Evolutionary conservation across 805 yeast genomes (phyloP), one percentile per base, ranked within the genome.

Genomic region (Crinitomyces ghanaensis): DNA sequence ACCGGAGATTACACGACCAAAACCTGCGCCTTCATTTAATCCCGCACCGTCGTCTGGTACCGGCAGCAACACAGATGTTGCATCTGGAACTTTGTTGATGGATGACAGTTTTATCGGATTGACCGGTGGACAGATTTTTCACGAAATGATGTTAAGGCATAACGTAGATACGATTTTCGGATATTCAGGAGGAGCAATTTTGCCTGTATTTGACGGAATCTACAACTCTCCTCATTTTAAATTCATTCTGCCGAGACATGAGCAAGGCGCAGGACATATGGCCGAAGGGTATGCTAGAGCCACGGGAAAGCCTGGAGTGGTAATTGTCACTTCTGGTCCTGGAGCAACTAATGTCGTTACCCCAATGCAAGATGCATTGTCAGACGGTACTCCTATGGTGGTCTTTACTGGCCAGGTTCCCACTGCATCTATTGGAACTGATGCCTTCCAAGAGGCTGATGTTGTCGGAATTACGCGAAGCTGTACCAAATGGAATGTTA

Each of bases 201-300:
- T 91, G 50, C 97, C 98, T 9, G 98, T 91, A 17, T 91, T 80
- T 54, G 98, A 91, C 56, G 97, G 97, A 46, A 91, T 91, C 48
- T 82, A 79, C 67, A 80, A 88, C 64, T 81, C 95, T 14, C 75
- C 77, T 37, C 73, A 80, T 51, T 88, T 91, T 68, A 74, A 77
- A 47, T 91, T 91, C 54, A 82, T 91, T 36, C 65, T 91, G 43
- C 98, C 98, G 31, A 73, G 93, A 51, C 97, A 91, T 59, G 98
- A 91, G 61, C 98, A 91, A 63, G 98, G 98, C 57, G 98, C 97
- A 12, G 98, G 98, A 34, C 98, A 91, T 62, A 91, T 91, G 97
- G 98, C 98, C 36, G 96, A 91, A 63, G 98, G 98, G 39, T 91
- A 91, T 48, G 96, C 98, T 36, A 71, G 93, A 46, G 98, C 94